These are phyloP conservation scores for Capillidium heterosporum DNA, from an alignment of 371 early-diverging fungal species.

Conservation along the genomic window DNA sequence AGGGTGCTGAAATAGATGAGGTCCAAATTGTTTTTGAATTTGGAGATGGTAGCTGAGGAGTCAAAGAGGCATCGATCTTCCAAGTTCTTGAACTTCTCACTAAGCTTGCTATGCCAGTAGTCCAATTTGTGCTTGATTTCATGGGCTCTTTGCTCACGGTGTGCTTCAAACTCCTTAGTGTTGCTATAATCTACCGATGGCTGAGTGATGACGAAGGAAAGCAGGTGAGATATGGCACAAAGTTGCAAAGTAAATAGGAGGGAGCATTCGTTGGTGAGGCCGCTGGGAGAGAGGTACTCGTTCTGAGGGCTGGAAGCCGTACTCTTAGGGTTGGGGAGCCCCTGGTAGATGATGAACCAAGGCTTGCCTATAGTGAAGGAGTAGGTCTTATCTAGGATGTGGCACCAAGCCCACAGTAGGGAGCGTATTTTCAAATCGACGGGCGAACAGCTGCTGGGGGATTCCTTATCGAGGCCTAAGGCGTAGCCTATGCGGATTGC, in stretches of 20 bases:
- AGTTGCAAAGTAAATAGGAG: not conserved
- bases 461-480: not conserved
- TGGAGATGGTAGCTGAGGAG: not conserved
- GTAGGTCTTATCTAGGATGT: slow-evolving; percentile 2
- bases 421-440: not conserved
- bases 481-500: not conserved
- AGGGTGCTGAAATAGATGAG: not conserved
- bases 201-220: not conserved
- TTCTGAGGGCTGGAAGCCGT: not conserved
- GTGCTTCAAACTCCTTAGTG: not conserved
- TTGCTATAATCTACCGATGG: not conserved
- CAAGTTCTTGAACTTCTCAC: no score
- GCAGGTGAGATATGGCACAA: not conserved
- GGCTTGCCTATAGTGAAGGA: not conserved
- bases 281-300: not conserved
- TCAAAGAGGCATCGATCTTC: no score
- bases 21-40: not conserved
- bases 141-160: not conserved
- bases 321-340: not conserved
- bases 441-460: not conserved
- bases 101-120: not conserved
- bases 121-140: not conserved
- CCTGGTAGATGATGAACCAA: not conserved
- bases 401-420: not conserved
- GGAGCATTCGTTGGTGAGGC: not conserved